Base-by-base conservation (phyloP, 2,329 filamentous ascomycete genomes). In the Davidsoniella virescens region DNA sequence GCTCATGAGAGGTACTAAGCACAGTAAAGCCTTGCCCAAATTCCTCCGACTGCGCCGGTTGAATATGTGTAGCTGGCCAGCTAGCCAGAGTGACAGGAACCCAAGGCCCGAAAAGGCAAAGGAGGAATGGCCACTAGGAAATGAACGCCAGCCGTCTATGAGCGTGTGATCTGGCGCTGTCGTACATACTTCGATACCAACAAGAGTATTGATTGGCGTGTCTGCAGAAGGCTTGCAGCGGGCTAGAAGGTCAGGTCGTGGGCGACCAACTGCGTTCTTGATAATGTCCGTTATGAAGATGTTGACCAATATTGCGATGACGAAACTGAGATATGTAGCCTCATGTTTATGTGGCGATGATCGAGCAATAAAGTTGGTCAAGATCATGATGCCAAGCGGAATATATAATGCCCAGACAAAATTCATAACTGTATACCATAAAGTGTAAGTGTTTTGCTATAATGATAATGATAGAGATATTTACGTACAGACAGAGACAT, bases 241-340 rank as follows among this genome's bases (percentile, higher is more conserved):
- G n/a, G 82, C 79, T 23, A 79, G 61, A 3, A 79, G 61, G 56
- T 79, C 75, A 0, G 75, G 75, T 5, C 75, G 67, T 14, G 87
- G 86, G 9, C 86, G 70, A 7, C 86, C 86, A 23, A 90, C 84
- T 8, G 83, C 75, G 61, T 94, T 94, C 66, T 98, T 98, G 61
- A 96, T 73, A 25, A 90, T 68, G 62, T 96, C 88, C 42, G 92
- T 96, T 41, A 96, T 70, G 63, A 95, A 83, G 5, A 78, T 75
- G 0, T 86, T 82, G 46, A 94, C 71, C 57, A 87, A 71, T 23
- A 96, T 65, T 55, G 80, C 76, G 59, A 90, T 86, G 47, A 80
- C 68, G 54, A 95, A 79, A 18, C 87, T 84, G 1, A 98, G 76
- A 48, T 94, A 68, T 0, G 87, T 84, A 55, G 88, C 84, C 65